phyloP scores from a whole-genome alignment of 805 yeast species.

The Danielia oregonensis region DNA sequence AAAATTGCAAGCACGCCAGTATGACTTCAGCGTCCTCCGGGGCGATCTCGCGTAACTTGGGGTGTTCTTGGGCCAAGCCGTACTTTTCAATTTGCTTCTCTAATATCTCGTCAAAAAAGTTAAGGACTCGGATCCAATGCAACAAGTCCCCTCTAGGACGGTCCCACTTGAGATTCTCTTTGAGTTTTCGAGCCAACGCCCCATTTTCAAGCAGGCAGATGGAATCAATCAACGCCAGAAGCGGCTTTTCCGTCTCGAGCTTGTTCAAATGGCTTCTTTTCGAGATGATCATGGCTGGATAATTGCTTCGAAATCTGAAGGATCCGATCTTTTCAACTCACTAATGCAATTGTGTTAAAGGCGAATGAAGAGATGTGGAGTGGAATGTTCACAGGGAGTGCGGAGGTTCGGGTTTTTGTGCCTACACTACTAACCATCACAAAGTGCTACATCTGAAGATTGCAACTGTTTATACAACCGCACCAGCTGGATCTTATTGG shows the following conservation, averaged over 20 bases:
- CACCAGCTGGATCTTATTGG: no score
- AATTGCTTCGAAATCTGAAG: neutral
- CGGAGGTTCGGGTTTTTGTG: no score
- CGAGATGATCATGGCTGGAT: conserved; percentile 27
- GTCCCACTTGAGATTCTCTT: conserved; percentile 47
- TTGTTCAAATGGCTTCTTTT: conserved; percentile 26
- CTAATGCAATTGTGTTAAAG: no score
- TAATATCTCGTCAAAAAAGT: conserved; percentile 68
- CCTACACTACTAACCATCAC: no score
- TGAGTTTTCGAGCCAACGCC: conserved; percentile 40
- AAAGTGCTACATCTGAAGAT: no score
- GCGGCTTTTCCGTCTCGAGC: conserved; percentile 27
- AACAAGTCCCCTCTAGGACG: conserved; percentile 65
- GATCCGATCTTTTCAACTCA: no score
- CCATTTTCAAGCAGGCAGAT: conserved; percentile 30
- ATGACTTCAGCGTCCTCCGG: conserved; percentile 45
- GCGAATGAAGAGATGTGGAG: no score
- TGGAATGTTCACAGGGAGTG: no score
- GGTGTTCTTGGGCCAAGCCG: conserved; percentile 42
- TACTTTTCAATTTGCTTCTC: conserved; percentile 54
- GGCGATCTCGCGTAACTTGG: conserved; percentile 44
- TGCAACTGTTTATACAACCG: no score
- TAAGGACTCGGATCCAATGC: conserved; percentile 74
- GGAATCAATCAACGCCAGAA: conserved; percentile 31
- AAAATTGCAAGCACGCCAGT: conserved; percentile 54